Evolutionary conservation across 768 basidiomycete genomes (phyloP).

Genomic region (Lentinula sp.): DNA sequence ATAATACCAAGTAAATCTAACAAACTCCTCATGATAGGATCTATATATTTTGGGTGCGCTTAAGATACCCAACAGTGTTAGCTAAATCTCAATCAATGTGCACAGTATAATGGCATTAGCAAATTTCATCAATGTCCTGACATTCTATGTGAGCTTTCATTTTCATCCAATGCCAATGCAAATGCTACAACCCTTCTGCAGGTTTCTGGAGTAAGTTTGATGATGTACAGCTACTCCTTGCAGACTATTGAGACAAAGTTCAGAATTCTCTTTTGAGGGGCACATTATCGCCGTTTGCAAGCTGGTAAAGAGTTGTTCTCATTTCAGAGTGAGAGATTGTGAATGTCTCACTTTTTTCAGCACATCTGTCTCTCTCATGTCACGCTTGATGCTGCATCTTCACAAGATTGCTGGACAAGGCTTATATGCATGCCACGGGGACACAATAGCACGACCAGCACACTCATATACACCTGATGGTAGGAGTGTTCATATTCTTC

Average conservation of each 20-base stretch:
- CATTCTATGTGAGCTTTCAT: neutral
- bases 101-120: slow-evolving; percentile 1
- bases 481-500: neutral
- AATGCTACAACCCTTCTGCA: neutral
- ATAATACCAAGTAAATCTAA: neutral
- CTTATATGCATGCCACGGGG: neutral
- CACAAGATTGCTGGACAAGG: neutral
- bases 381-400: neutral
- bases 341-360: neutral
- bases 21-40: neutral
- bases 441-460: neutral
- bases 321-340: too few relatives aligned
- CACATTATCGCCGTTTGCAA: neutral
- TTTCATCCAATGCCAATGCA: neutral
- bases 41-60: slow-evolving; percentile 1
- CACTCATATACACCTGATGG: neutral
- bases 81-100: neutral
- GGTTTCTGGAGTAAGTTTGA: neutral
- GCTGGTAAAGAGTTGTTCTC: neutral
- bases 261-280: neutral
- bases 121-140: neutral
- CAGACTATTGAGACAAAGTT: neutral
- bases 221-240: neutral
- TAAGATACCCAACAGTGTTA: too few relatives aligned
- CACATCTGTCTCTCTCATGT: neutral